Evolutionary conservation across 1,139 yeast genomes (phyloP).

Genomic region (Yamadazyma jaroonii): DNA sequence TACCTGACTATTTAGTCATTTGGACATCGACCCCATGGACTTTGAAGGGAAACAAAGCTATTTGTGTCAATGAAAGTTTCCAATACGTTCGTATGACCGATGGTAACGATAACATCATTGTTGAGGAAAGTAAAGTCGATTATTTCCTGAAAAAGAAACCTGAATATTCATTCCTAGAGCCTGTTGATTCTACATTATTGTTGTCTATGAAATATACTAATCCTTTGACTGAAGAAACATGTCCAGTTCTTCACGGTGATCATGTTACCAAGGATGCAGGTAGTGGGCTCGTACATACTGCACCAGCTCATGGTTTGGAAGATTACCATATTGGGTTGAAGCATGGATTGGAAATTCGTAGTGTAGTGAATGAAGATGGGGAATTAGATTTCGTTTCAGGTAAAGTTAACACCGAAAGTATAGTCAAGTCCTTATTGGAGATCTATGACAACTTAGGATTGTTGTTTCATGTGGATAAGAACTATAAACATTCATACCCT

Average conservation of each 20-base stretch:
- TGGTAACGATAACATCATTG: conserved; percentile 43
- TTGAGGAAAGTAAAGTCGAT: conserved; percentile 45
- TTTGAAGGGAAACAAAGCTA: conserved; percentile 79
- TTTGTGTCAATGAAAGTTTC: conserved; percentile 63
- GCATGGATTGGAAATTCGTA: conserved; percentile 55
- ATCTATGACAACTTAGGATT: conserved; percentile 43
- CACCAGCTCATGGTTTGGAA: conserved; percentile 97
- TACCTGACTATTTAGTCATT: conserved; percentile 39
- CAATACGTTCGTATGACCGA: conserved; percentile 53
- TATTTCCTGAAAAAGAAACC: conserved; percentile 30
- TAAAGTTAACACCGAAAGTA: conserved; percentile 58
- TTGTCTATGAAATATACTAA: conserved; percentile 48
- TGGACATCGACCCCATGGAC: conserved; percentile 99
- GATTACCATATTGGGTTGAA: conserved; percentile 74
- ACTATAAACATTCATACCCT: conserved; percentile 82
- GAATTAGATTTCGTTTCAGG: conserved; percentile 47
- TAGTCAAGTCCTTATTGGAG: conserved; percentile 34
- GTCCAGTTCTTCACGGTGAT: conserved; percentile 72
- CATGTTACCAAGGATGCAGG: conserved; percentile 85
- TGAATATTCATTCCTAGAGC: conserved; percentile 21
- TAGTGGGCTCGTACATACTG: conserved; percentile 94
- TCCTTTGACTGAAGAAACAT: conserved; percentile 46
- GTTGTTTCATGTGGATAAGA: conserved; percentile 46
- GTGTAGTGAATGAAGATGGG: conserved; percentile 81
- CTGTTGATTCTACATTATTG: conserved; percentile 45